Percentiles rank a stretch among this genome's conserved stretches.
Conservation (phyloP, 2,329 filamentous ascomycete genomes). For the Colletotrichum nymphaeae region DNA sequence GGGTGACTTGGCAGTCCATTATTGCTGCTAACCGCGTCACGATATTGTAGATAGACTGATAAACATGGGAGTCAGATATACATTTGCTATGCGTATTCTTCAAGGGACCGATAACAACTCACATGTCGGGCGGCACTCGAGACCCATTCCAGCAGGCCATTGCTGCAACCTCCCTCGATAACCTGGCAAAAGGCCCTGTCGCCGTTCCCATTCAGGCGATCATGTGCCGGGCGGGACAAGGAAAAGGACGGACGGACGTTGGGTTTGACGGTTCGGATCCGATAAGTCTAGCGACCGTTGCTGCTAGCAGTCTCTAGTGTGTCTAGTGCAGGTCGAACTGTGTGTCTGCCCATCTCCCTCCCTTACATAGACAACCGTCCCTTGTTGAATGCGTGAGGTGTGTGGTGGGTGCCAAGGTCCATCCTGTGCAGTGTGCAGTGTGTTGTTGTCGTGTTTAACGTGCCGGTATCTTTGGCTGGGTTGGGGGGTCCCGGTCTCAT, state of each 20-base stretch:
- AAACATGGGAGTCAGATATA: background rate
- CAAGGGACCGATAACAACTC: slow-evolving; percentile 12
- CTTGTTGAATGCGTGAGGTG: background rate
- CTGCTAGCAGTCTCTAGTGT: background rate
- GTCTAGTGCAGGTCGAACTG: background rate
- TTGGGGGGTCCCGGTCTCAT: background rate
- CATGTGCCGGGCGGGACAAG: slow-evolving; percentile 12
- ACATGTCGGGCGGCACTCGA: slow-evolving; percentile 1
- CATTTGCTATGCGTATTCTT: background rate
- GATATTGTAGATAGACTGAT: background rate
- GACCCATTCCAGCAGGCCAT: background rate
- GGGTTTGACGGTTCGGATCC: slow-evolving; percentile 17
- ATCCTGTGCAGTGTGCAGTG: background rate
- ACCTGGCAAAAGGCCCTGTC: background rate
- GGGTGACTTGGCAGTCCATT: background rate
- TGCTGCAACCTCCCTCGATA: slow-evolving; percentile 5
- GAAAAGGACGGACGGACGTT: background rate
- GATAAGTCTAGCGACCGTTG: slow-evolving; percentile 3
- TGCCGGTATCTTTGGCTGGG: slow-evolving; percentile 16
- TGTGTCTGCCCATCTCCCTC: background rate
- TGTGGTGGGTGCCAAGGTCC: background rate
- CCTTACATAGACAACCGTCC: background rate
- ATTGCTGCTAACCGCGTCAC: too few species aligned
- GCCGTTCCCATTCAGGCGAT: slow-evolving; percentile 11
- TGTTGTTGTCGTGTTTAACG: background rate